phyloP scores from a whole-genome alignment of 208 protist genomes.

The Trypanosoma caninum region DNA sequence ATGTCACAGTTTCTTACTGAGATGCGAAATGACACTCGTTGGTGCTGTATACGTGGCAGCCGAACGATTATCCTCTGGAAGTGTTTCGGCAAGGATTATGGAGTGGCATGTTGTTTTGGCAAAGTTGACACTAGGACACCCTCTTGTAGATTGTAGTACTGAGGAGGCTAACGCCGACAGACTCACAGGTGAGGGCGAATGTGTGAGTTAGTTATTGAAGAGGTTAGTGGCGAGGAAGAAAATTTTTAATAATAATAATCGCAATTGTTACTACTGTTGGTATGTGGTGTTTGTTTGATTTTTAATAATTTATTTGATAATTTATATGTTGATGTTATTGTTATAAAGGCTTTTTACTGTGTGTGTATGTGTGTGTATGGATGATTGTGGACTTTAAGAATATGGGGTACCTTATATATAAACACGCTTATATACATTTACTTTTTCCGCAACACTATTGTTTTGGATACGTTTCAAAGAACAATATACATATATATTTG shows the following conservation, averaged over 20 bases:
- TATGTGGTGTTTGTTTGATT: too few species aligned
- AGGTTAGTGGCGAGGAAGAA: too few species aligned
- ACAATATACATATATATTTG: background rate
- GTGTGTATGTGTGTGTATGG: too few species aligned
- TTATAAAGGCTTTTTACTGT: too few species aligned
- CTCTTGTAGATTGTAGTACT: conserved; percentile 26
- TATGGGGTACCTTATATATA: too few species aligned
- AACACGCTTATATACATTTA: background rate
- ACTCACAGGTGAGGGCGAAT: conserved; percentile 1
- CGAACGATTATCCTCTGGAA: conserved; percentile 49
- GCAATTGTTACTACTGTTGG: too few species aligned
- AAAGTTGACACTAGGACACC: conserved; percentile 44
- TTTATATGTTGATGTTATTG: too few species aligned
- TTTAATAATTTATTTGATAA: too few species aligned
- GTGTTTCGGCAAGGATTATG: conserved; percentile 54
- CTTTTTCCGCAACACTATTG: too few species aligned
- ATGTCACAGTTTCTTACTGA: conserved; percentile 50
- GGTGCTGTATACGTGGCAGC: conserved; percentile 47
- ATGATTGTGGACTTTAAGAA: too few species aligned
- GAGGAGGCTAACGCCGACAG: conserved; percentile 5
- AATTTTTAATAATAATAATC: too few species aligned
- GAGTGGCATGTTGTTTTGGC: conserved; percentile 68
- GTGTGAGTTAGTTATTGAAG: background rate
- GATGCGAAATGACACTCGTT: conserved; percentile 34
- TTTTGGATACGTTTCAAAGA: background rate